Conservation (phyloP, 441 rosid species). For the Populus hybrid region DNA sequence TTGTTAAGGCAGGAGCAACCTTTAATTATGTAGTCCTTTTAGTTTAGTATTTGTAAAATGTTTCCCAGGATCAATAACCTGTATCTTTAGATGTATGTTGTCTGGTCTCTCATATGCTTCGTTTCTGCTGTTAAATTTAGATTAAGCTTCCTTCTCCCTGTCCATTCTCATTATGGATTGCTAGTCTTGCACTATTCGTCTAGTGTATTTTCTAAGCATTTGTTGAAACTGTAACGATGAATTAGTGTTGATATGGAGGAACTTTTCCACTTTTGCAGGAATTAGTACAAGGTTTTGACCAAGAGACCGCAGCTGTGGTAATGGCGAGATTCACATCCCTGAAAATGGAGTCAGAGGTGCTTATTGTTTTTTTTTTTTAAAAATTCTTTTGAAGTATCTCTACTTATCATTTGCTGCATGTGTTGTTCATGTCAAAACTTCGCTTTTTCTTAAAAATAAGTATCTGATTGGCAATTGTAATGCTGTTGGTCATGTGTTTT, state of each 20-base stretch:
- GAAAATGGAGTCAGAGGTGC: slow-evolving; percentile 97
- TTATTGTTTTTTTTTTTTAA: neutral
- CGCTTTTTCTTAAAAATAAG: neutral
- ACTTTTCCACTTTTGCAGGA: slow-evolving; percentile 46
- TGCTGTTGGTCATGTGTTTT: neutral
- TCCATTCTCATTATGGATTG: neutral
- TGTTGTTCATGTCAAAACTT: neutral
- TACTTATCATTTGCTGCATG: neutral
- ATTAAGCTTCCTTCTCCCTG: neutral
- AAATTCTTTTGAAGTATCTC: neutral
- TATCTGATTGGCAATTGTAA: neutral
- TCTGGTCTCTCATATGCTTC: neutral
- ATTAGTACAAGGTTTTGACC: slow-evolving; percentile 90
- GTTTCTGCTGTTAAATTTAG: neutral
- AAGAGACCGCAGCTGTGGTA: slow-evolving; percentile 97
- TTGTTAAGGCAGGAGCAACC: neutral
- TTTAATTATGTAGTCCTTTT: neutral
- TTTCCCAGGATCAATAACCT: neutral
- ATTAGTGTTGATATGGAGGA: slow-evolving; percentile 10
- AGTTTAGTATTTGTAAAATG: neutral
- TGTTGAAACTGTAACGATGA: neutral
- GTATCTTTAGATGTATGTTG: neutral
- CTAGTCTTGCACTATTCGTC: neutral
- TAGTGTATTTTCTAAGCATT: neutral
- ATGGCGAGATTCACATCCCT: slow-evolving; percentile 86